phyloP scores from a whole-genome alignment of 148 eudicot species.

The Persicaria tinctoria region DNA sequence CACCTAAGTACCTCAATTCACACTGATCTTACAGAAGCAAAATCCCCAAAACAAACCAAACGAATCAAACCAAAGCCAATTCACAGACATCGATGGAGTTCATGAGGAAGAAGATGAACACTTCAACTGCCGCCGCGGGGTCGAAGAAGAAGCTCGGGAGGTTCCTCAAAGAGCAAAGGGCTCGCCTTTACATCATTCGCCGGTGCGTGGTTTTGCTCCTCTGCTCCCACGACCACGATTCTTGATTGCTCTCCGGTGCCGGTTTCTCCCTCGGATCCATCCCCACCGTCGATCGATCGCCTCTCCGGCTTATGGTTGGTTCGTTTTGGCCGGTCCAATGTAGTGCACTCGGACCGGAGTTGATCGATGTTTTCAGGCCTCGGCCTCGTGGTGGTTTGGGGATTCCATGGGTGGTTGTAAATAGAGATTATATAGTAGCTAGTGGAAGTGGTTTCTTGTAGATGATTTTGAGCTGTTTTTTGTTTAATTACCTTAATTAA shows the following conservation, averaged over 20 bases:
- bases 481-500: background rate
- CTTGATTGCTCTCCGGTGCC: background rate
- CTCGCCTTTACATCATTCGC: slow-evolving; percentile 7
- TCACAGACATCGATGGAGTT: background rate
- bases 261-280: too few species aligned
- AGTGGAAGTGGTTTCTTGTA: background rate
- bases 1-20: background rate
- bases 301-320: background rate
- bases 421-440: background rate
- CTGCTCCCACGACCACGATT: slow-evolving; percentile 5
- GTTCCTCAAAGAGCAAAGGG: slow-evolving; percentile 11
- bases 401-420: background rate
- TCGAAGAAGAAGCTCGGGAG: slow-evolving; percentile 12
- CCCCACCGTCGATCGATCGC: background rate
- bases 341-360: background rate
- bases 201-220: slow-evolving; percentile 13
- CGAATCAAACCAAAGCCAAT: background rate
- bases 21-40: background rate
- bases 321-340: background rate
- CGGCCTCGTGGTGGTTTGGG: background rate
- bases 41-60: background rate
- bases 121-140: background rate
- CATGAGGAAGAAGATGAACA: background rate
- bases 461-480: background rate
- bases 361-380: background rate